phyloP scores from a whole-genome alignment of 495 filamentous ascomycete species.

The Lophium mytilinum region DNA sequence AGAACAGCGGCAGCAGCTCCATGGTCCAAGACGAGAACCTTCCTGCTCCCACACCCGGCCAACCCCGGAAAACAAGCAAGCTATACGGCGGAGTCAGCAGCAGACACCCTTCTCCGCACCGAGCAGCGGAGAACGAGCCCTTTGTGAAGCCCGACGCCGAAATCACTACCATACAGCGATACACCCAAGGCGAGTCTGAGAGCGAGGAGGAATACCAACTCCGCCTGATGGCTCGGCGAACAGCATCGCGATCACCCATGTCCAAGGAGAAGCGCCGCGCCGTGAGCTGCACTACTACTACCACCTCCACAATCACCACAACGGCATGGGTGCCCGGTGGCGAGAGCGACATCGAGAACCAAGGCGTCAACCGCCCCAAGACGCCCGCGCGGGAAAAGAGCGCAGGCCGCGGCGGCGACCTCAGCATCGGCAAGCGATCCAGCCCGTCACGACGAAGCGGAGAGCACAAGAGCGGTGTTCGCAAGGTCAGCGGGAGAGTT shows the following conservation, averaged over 20 bases:
- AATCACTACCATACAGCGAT: constrained; percentile 43
- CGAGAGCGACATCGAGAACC: constrained; percentile 32
- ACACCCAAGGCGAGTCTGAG: constrained; percentile 46
- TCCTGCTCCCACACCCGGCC: constrained; percentile 89
- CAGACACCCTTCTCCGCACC: constrained; percentile 24
- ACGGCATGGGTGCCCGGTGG: constrained; percentile 22
- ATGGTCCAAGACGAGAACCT: constrained; percentile 66
- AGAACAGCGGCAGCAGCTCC: constrained; percentile 33
- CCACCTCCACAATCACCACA: constrained; percentile 42
- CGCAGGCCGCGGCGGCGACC: constrained; percentile 52
- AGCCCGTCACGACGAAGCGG: constrained; percentile 53
- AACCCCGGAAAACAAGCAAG: constrained; percentile 79
- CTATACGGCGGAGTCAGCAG: constrained; percentile 41
- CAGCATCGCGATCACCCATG: constrained; percentile 36
- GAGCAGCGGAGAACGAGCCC: constrained; percentile 38
- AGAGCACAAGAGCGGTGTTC: constrained; percentile 57
- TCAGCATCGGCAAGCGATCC: constrained; percentile 64
- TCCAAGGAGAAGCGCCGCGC: constrained; percentile 42
- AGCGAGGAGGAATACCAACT: constrained; percentile 72
- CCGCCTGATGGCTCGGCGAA: constrained; percentile 56
- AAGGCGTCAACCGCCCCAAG: constrained; percentile 46
- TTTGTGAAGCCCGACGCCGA: constrained; percentile 37
- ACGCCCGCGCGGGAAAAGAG: constrained; percentile 54
- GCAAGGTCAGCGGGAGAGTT: constrained; percentile 90
- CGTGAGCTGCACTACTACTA: constrained; percentile 52